Percentiles rank a stretch among this genome's conserved stretches.
Conservation (phyloP, 2,329 filamentous ascomycete genomes). For the Aspergillus pseudonomiae region DNA sequence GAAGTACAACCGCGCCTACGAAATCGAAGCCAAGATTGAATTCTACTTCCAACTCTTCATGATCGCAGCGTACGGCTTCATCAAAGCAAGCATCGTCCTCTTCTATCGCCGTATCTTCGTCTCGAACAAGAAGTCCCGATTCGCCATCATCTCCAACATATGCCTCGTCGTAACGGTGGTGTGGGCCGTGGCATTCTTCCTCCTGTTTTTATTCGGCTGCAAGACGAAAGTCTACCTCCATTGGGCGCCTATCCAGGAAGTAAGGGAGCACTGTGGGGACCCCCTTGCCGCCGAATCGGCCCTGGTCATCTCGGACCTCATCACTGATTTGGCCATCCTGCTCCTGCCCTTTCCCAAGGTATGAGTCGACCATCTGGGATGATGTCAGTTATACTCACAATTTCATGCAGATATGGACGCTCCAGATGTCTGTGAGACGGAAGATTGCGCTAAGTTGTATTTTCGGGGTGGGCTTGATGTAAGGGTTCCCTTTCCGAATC, state of each 20-base stretch:
- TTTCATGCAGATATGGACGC: too few species aligned
- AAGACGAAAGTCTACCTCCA: neutral
- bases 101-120: neutral
- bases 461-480: too few species aligned
- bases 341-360: too few species aligned
- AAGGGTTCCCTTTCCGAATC: too few species aligned
- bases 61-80: neutral
- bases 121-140: neutral
- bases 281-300: neutral
- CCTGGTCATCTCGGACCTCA: neutral
- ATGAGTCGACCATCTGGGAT: too few species aligned
- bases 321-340: too few species aligned
- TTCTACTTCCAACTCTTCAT: neutral
- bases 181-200: neutral
- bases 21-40: neutral
- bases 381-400: too few species aligned
- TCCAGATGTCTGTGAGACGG: too few species aligned
- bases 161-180: neutral
- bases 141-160: neutral
- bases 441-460: too few species aligned
- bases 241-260: neutral
- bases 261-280: neutral
- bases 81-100: neutral
- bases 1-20: neutral
- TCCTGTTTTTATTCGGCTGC: neutral